Evolutionary conservation across 805 yeast genomes (phyloP).

Genomic region (Yarrowia porcina): DNA sequence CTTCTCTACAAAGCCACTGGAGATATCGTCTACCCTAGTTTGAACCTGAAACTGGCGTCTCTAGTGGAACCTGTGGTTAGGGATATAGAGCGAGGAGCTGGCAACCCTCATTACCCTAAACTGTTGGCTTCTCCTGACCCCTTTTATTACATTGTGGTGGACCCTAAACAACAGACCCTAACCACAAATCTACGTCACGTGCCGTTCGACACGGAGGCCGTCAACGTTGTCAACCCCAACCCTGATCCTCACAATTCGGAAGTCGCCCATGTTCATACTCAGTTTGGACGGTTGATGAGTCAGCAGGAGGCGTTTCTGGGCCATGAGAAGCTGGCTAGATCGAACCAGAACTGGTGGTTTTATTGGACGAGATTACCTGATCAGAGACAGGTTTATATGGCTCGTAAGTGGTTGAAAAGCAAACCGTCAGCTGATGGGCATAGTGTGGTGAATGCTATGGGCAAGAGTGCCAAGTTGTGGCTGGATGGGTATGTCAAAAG

Average conservation of each 20-base stretch:
- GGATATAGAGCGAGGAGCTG: conserved; percentile 27
- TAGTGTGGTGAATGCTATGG: conserved; percentile 32
- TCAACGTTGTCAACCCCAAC: not conserved
- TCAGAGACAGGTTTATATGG: conserved; percentile 31
- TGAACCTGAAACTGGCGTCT: conserved; percentile 34
- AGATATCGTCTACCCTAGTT: conserved; percentile 25
- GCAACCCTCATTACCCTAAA: not conserved
- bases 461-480: conserved; percentile 35
- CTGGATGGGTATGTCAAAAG: conserved; percentile 31
- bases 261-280: conserved; percentile 8
- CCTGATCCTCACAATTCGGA: not conserved
- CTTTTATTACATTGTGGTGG: conserved; percentile 30
- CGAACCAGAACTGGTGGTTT: conserved; percentile 35
- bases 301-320: conserved; percentile 6
- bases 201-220: not conserved
- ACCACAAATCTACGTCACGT: conserved; percentile 6
- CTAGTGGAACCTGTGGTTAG: conserved; percentile 32
- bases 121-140: conserved; percentile 1
- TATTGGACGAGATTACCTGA: conserved; percentile 33
- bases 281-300: conserved; percentile 3
- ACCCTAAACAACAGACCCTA: conserved; percentile 16
- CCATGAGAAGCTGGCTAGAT: conserved; percentile 28
- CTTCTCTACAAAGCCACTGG: conserved; percentile 27
- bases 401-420: conserved; percentile 30
- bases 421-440: conserved; percentile 26